These are phyloP conservation scores for Penicillium taxi DNA, from an alignment of 495 filamentous ascomycete genomes.

Conservation along the genomic window DNA sequence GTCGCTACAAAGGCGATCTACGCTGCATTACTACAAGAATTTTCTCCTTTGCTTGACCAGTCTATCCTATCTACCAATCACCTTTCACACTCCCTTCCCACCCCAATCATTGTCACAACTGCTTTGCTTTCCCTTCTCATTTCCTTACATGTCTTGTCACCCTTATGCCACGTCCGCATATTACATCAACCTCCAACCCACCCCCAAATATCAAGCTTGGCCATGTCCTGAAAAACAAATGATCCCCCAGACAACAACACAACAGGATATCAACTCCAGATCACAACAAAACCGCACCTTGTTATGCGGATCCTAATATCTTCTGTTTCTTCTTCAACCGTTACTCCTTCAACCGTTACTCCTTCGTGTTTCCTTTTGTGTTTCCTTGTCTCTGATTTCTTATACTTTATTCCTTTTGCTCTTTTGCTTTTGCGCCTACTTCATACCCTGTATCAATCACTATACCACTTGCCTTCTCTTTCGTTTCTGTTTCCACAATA, in stretches of 20 bases:
- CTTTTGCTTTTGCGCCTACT: constrained; percentile 1
- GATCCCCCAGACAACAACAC: background rate
- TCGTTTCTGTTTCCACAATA: constrained; percentile 7
- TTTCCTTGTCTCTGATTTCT: constrained; percentile 5
- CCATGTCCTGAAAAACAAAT: background rate
- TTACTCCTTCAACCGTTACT: background rate
- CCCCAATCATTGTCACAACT: constrained; percentile 2
- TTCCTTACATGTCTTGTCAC: constrained; percentile 9
- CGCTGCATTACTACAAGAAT: constrained; percentile 2
- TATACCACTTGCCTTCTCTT: constrained; percentile 22
- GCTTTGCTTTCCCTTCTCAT: constrained; percentile 12
- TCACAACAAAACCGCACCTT: background rate
- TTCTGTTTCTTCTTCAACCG: too few species aligned
- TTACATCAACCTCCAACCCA: too few species aligned
- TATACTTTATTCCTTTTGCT: constrained; percentile 1
- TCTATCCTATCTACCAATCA: background rate
- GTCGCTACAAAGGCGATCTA: constrained; percentile 4
- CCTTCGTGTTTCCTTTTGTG: constrained; percentile 3
- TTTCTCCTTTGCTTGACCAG: constrained; percentile 3
- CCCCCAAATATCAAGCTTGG: too few species aligned
- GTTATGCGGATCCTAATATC: background rate
- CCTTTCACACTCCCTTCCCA: constrained; percentile 3
- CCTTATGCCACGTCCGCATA: too few species aligned
- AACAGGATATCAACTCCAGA: background rate
- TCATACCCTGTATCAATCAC: constrained; percentile 30